Base-by-base conservation (phyloP, 257 asterid species). In the Rhazya stricta region DNA sequence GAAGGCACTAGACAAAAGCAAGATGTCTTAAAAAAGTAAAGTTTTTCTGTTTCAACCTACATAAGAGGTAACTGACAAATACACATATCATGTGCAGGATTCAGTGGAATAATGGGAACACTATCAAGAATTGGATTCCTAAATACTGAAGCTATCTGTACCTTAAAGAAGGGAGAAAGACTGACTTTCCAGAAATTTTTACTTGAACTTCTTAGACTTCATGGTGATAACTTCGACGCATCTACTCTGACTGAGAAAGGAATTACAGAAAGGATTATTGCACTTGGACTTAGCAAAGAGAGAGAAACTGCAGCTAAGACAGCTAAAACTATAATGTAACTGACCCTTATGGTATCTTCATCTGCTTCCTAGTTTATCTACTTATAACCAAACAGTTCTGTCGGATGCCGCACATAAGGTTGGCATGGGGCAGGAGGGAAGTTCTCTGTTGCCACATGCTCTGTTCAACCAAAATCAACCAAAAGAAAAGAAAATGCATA, bases 271-370 rank as follows among this genome's bases (percentile, higher is more conserved):
- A 85, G 81, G 82, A 85, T 94, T 13, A 42, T 80, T 45, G 79
- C 81, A 53, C 90, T 88, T 69, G 96, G 91, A 48, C 68, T 61
- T 36, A 85, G 90, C 88, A 80, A 76, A 82, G 86, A 89, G 48
- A 81, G 72, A 75, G 96, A 81, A 74, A 81, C 85, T 9, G 92
- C 97, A 23, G 39, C 65, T 18, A 87, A 81, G 77, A 85, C 99
- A 19, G 96, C 96, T 81, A 92, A 89, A 83, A 92, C 94, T 66
- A 90, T 94, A 41, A 60, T 87, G 99, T 92, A 87, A 85, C 96
- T 12, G 29, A 21, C 19, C 19, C 71, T 32, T 69, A 1, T 45
- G 10, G 9, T 46, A 70, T 50, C 16, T 36, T 71, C 63, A 34
- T 45, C 5, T 32, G 67, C 29, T 72, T n/a, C 42, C 25, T 32